phyloP scores from a whole-genome alignment of 1,139 yeast genomes.

The Blastobotrys buckinghamii region DNA sequence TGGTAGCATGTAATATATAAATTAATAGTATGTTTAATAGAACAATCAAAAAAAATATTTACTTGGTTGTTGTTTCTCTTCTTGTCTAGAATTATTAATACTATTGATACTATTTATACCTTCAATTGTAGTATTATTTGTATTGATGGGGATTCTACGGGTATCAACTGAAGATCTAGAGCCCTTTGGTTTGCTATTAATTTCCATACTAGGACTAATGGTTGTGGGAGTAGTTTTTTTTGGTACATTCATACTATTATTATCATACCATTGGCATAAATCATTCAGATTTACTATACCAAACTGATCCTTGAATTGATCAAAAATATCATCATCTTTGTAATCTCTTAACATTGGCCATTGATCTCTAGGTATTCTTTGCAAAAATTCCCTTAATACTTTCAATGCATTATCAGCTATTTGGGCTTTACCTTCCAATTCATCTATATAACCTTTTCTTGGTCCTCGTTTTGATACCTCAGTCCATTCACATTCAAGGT shows the following conservation, averaged over 20 bases:
- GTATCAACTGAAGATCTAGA: no score
- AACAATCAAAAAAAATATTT: slow-evolving; percentile 12
- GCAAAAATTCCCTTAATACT: slow-evolving; percentile 8
- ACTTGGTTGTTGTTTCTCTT: background rate
- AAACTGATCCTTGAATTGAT: background rate
- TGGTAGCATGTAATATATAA: background rate
- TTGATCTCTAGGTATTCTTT: slow-evolving; percentile 6
- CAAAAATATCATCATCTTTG: background rate
- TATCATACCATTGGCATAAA: background rate
- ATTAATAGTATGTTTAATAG: background rate
- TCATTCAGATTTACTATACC: slow-evolving; percentile 3
- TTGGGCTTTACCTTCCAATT: slow-evolving; percentile 12
- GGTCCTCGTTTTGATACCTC: slow-evolving; percentile 14
- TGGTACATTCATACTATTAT: background rate
- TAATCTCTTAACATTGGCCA: slow-evolving; percentile 12
- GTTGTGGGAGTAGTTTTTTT: background rate
- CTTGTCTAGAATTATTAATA: background rate
- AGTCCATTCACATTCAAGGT: slow-evolving; percentile 13
- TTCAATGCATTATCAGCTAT: slow-evolving; percentile 5
- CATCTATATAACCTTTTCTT: slow-evolving; percentile 14
- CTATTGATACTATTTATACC: background rate
- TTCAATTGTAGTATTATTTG: no score
- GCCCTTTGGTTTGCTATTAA: no score
- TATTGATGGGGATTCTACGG: no score
- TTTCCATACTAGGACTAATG: no score